Percentiles rank a stretch among this genome's conserved stretches.
Conservation (phyloP, 192 early-diverging fungal genomes). For the Coemansia sp. region DNA sequence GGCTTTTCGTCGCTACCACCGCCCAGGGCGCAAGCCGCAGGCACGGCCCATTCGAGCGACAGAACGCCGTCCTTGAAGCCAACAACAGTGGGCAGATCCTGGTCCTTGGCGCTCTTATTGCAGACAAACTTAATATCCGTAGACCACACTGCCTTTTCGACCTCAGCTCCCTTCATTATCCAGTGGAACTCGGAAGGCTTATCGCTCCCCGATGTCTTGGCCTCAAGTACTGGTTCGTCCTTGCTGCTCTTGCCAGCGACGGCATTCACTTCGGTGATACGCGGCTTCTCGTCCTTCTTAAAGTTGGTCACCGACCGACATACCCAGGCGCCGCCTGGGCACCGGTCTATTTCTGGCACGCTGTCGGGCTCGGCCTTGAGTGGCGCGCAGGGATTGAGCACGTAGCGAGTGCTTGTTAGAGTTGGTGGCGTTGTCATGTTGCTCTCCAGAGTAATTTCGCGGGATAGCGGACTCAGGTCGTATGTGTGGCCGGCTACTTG, state of each 20-base stretch:
- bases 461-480: conserved; percentile 37
- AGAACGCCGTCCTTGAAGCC: conserved; percentile 30
- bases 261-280: conserved; percentile 34
- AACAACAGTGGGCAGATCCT: conserved; percentile 25
- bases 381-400: conserved; percentile 47
- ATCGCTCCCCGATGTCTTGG: conserved; percentile 24
- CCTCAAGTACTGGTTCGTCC: conserved; percentile 27
- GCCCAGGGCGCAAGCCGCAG: conserved; percentile 44
- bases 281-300: conserved; percentile 33
- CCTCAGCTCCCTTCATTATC: conserved; percentile 39
- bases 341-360: conserved; percentile 42
- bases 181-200: conserved; percentile 39
- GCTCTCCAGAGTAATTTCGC: conserved; percentile 24
- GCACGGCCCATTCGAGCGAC: conserved; percentile 48
- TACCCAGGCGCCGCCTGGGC: conserved; percentile 37
- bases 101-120: conserved; percentile 30
- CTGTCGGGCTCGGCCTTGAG: conserved; percentile 25
- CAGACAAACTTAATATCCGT: conserved; percentile 49
- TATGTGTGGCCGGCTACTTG: conserved; percentile 37
- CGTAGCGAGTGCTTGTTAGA: conserved; percentile 28
- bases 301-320: conserved; percentile 48
- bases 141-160: conserved; percentile 29
- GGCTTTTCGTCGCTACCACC: conserved; percentile 2
- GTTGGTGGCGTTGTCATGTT: conserved; percentile 50
- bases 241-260: conserved; percentile 25